phyloP scores from a whole-genome alignment of 177 flowering plant genomes.

The Tripterygium wilfordii region DNA sequence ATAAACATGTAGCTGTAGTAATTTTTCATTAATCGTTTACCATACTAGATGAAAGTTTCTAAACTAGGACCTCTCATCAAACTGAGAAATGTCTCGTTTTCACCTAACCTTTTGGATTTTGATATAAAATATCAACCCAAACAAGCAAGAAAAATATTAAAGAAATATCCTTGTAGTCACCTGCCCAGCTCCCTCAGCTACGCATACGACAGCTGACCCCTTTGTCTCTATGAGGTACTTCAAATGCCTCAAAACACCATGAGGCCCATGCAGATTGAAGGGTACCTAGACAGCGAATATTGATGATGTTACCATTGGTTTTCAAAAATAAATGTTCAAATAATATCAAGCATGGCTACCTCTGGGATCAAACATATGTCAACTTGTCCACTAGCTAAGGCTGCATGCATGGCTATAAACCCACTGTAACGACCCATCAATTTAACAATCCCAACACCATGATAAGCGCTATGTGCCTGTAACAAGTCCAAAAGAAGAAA shows the following conservation, averaged over 20 bases:
- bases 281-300: constrained; percentile 35
- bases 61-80: too few relatives aligned
- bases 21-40: too few relatives aligned
- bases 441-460: constrained; percentile 86
- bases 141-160: background rate
- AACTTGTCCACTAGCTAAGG: constrained; percentile 90
- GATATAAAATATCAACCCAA: too few relatives aligned
- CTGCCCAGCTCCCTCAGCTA: constrained; percentile 96
- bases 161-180: constrained; percentile 23
- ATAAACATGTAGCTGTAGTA: too few relatives aligned
- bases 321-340: background rate
- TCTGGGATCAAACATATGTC: constrained; percentile 91
- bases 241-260: constrained; percentile 55
- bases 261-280: constrained; percentile 57
- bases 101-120: too few relatives aligned
- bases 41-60: too few relatives aligned
- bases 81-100: too few relatives aligned
- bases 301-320: background rate
- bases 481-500: constrained; percentile 3
- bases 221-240: constrained; percentile 72
- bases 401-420: constrained; percentile 91
- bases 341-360: constrained; percentile 30
- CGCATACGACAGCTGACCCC: constrained; percentile 91
- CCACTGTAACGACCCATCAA: constrained; percentile 97
- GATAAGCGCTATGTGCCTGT: constrained; percentile 96